Conservation (phyloP, 2,329 filamentous ascomycete species). For the Verticillium isaacii region DNA sequence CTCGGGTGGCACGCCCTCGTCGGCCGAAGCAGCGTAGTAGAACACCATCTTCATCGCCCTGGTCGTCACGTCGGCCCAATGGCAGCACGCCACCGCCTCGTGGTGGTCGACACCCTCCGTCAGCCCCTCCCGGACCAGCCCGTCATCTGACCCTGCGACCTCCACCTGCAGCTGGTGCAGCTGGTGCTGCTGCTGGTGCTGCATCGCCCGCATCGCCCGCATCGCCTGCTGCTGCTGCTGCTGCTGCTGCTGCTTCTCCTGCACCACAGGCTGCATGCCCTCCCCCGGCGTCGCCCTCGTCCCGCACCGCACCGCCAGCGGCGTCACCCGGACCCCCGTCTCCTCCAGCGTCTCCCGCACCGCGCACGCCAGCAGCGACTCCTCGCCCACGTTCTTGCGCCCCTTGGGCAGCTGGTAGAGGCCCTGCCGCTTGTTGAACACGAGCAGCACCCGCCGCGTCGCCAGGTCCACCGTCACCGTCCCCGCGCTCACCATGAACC, state of each 20-base stretch:
- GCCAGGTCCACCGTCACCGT: conserved; percentile 37
- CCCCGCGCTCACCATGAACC: conserved; percentile 40
- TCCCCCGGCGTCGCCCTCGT: conserved; percentile 35
- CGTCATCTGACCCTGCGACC: neutral
- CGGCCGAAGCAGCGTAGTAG: conserved; percentile 31
- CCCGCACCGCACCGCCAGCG: conserved; percentile 32
- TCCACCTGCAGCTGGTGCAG: too few relatives aligned
- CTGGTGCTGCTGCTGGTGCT: neutral
- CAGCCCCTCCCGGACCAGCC: conserved; percentile 13
- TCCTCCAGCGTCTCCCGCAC: conserved; percentile 44
- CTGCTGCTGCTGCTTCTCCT: conserved; percentile 7
- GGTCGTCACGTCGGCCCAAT: conserved; percentile 29
- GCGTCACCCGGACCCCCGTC: conserved; percentile 34
- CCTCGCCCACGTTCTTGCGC: conserved; percentile 41
- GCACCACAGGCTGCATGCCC: conserved; percentile 1
- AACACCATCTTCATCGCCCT: conserved; percentile 32
- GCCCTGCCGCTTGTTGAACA: conserved; percentile 35
- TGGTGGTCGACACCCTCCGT: conserved; percentile 23
- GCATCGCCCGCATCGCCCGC: neutral
- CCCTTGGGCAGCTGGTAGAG: conserved; percentile 45
- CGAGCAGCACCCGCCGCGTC: conserved; percentile 30
- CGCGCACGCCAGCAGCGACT: conserved; percentile 30
- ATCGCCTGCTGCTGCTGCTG: neutral
- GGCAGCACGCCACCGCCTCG: conserved; percentile 30
- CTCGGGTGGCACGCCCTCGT: conserved; percentile 17